Conservation (phyloP, 2,329 filamentous ascomycete species). For the Cucurbitaria berberidis region DNA sequence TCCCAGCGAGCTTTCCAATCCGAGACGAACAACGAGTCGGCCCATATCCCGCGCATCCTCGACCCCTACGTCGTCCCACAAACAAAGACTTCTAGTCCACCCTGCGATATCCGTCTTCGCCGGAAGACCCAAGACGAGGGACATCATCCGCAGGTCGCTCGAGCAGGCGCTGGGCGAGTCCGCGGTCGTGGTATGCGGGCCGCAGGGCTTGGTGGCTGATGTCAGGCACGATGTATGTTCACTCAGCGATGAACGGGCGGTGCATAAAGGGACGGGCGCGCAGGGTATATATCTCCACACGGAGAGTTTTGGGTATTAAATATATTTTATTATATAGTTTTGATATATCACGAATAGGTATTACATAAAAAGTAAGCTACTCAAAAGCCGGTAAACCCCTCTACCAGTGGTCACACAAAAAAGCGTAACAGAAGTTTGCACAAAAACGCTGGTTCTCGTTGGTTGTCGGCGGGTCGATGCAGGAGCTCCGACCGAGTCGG, state of each 20-base stretch:
- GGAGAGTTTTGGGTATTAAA: conserved; percentile 62
- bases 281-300: conserved; percentile 68
- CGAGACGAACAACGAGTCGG: conserved; percentile 4
- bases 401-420: too few species aligned
- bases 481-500: too few species aligned
- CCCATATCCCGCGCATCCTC: conserved; percentile 20
- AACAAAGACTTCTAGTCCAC: conserved; percentile 34
- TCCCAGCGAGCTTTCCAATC: background rate
- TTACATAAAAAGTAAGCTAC: too few species aligned
- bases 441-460: too few species aligned
- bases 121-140: conserved; percentile 60
- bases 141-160: conserved; percentile 61
- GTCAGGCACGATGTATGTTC: conserved; percentile 61
- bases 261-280: conserved; percentile 71
- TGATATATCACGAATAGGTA: background rate
- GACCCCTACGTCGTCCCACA: conserved; percentile 11
- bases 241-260: conserved; percentile 68
- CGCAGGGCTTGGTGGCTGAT: conserved; percentile 60
- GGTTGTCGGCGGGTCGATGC: too few species aligned
- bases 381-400: too few species aligned
- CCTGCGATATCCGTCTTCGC: conserved; percentile 49
- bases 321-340: background rate
- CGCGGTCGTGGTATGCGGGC: conserved; percentile 68
- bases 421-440: too few species aligned
- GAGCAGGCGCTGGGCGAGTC: conserved; percentile 67